Percentiles rank a stretch among this genome's conserved stretches.
Conservation (phyloP, 2,329 filamentous ascomycete genomes). For the Alternaria gansuensis region DNA sequence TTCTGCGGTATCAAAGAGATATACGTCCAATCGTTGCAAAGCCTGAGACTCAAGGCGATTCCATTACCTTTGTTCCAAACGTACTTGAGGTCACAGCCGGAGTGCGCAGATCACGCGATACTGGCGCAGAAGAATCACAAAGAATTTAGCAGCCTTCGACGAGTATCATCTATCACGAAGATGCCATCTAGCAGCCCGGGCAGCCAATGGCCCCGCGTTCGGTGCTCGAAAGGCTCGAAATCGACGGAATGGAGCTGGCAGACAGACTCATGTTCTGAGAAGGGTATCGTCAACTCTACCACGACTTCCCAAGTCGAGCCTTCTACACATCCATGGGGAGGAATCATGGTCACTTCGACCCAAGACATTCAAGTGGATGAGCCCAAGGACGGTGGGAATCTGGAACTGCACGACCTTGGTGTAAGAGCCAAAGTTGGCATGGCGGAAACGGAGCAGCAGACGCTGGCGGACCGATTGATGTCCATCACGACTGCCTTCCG, state of each 20-base stretch:
- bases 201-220: conserved; percentile 29
- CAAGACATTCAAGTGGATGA: conserved; percentile 47
- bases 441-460: conserved; percentile 53
- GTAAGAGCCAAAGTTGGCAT: conserved; percentile 44
- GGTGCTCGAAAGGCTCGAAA: conserved; percentile 20
- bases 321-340: conserved; percentile 42
- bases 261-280: conserved; percentile 45
- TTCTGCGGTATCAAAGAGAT: conserved; percentile 58
- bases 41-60: conserved; percentile 45
- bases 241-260: conserved; percentile 28
- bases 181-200: conserved; percentile 9
- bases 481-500: conserved; percentile 45
- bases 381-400: conserved; percentile 27
- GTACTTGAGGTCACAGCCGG: conserved; percentile 55
- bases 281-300: conserved; percentile 36
- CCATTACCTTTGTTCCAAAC: conserved; percentile 58
- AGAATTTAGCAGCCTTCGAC: conserved; percentile 56
- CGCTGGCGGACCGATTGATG: conserved; percentile 52
- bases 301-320: conserved; percentile 15
- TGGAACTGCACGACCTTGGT: conserved; percentile 49
- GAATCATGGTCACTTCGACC: conserved; percentile 53
- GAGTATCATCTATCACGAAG: conserved; percentile 15
- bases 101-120: conserved; percentile 57
- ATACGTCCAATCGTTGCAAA: conserved; percentile 48
- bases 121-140: conserved; percentile 57